A percentile compares a stretch with the other conserved stretches of the same genome.
phyloP scores from a whole-genome alignment of 768 basidiomycete species.

The Leucocoprinus leucothites region DNA sequence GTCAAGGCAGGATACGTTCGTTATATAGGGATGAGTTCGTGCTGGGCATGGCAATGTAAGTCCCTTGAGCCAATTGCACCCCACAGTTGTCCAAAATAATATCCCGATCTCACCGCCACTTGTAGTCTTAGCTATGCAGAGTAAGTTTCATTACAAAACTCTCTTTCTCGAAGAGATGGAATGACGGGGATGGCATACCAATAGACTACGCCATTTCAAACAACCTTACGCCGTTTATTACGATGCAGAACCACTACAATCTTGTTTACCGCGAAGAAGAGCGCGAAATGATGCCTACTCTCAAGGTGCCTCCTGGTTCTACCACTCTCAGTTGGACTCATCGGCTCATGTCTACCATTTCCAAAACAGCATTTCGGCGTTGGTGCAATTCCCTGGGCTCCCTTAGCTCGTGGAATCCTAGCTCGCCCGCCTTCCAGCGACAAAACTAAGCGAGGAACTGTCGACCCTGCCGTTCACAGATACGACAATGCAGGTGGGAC shows the following conservation, averaged over 20 bases:
- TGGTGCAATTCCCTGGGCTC: constrained; percentile 61
- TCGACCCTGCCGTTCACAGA: constrained; percentile 29
- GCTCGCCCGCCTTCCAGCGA: constrained; percentile 33
- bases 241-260: constrained; percentile 69
- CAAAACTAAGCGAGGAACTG: constrained; percentile 36
- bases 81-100: background rate
- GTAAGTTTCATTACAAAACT: constrained; percentile 22
- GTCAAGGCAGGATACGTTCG: constrained; percentile 61
- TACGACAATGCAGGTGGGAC: constrained; percentile 24
- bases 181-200: background rate
- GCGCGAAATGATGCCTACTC: constrained; percentile 58
- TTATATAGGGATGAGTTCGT: constrained; percentile 58
- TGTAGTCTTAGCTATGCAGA: constrained; percentile 55
- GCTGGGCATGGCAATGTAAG: constrained; percentile 54
- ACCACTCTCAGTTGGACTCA: too few species aligned
- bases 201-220: constrained; percentile 60
- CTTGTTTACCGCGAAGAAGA: constrained; percentile 65
- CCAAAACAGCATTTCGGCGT: constrained; percentile 43
- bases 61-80: background rate
- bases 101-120: too few species aligned
- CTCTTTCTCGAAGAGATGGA: background rate
- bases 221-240: constrained; percentile 58
- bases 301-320: constrained; percentile 33
- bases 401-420: constrained; percentile 48
- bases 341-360: background rate